Percentiles rank a stretch among this genome's conserved stretches.
Evolutionary conservation across 2,329 filamentous ascomycete species (phyloP).

Genomic region (Pseudogymnoascus sp.): DNA sequence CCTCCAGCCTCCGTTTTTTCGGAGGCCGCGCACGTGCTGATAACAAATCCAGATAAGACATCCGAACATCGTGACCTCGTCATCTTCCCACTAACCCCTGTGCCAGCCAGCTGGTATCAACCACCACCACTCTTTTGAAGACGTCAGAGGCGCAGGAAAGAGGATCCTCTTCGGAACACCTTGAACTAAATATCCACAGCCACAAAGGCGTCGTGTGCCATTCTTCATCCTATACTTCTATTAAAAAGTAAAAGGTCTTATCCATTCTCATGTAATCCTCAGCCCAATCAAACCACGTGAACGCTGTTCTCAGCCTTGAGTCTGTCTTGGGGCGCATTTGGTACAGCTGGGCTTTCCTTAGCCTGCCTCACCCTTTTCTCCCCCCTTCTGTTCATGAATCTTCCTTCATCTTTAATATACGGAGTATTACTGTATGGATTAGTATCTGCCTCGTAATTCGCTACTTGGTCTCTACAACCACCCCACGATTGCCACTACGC

Average conservation of each 20-base stretch:
- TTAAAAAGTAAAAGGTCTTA: neutral
- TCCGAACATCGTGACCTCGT: neutral
- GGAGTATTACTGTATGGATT: conserved; percentile 6
- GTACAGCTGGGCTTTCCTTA: neutral
- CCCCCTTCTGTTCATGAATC: neutral
- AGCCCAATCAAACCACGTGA: conserved; percentile 5
- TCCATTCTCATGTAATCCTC: neutral
- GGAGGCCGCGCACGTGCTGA: neutral
- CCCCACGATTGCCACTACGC: neutral
- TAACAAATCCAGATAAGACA: neutral
- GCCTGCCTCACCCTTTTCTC: neutral
- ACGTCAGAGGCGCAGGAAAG: conserved; percentile 1
- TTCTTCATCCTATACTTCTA: neutral
- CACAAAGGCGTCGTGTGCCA: neutral
- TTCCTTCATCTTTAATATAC: neutral
- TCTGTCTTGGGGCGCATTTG: neutral
- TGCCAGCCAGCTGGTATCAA: neutral
- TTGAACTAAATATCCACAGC: neutral
- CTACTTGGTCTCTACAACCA: neutral
- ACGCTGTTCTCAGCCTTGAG: neutral
- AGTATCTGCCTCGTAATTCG: neutral
- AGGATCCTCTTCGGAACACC: neutral
- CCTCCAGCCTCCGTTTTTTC: neutral
- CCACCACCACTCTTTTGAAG: neutral
- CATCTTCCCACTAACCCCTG: neutral